These are phyloP conservation scores for Amorphotheca resinae DNA, from an alignment of 495 filamentous ascomycete genomes.

Conservation along the genomic window DNA sequence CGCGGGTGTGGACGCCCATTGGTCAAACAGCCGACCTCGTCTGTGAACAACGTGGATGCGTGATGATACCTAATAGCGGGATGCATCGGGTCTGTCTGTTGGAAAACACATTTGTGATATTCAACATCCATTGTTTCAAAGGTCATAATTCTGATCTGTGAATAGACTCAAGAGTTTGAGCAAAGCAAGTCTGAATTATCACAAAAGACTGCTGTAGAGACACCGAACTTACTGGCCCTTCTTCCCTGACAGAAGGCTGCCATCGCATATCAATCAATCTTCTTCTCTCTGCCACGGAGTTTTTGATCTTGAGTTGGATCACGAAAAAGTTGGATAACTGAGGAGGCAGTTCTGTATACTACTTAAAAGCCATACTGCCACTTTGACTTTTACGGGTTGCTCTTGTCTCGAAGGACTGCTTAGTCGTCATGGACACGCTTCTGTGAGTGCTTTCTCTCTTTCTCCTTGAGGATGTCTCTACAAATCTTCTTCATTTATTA, in stretches of 20 bases:
- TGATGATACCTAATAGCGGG: too few species aligned
- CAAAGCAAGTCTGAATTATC: neutral
- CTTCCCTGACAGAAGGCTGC: neutral
- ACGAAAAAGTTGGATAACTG: neutral
- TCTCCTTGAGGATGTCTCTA: neutral
- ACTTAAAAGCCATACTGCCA: slow-evolving; percentile 1
- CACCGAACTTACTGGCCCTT: neutral
- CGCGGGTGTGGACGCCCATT: neutral
- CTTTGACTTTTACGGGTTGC: slow-evolving; percentile 4
- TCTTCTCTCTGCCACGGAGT: neutral
- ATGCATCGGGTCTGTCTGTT: too few species aligned
- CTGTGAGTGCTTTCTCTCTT: slow-evolving; percentile 43
- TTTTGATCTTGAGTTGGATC: neutral
- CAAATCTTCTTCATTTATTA: neutral
- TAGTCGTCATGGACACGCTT: slow-evolving; percentile 56
- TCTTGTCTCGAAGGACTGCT: neutral
- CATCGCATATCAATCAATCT: neutral
- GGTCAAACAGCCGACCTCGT: neutral
- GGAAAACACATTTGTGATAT: too few species aligned
- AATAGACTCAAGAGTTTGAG: neutral
- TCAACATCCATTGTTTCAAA: neutral
- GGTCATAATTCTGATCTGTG: neutral
- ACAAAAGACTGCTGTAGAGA: neutral
- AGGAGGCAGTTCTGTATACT: neutral
- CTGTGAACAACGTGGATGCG: neutral